A percentile compares a stretch with the other conserved stretches of the same genome.
phyloP scores from a whole-genome alignment of 768 basidiomycete species.

The Mycena pura region DNA sequence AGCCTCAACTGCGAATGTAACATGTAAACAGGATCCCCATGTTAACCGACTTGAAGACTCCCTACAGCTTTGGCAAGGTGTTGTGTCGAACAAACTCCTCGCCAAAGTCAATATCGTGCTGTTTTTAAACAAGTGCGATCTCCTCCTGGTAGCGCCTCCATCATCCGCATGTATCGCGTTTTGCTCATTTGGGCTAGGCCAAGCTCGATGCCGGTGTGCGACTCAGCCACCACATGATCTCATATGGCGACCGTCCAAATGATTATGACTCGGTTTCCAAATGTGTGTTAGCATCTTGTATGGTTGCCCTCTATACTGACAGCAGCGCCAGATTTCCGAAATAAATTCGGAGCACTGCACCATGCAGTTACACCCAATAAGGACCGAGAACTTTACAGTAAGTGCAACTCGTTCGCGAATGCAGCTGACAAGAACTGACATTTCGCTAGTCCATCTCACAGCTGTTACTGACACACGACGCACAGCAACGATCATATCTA shows the following conservation, averaged over 20 bases:
- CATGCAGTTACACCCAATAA: constrained; percentile 72
- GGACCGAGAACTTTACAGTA: constrained; percentile 76
- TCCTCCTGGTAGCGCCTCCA: constrained; percentile 60
- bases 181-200: constrained; percentile 45
- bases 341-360: constrained; percentile 76
- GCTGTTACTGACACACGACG: constrained; percentile 82
- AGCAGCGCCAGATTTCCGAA: constrained; percentile 65
- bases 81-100: constrained; percentile 77
- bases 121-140: constrained; percentile 84
- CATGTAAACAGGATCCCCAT: constrained; percentile 58
- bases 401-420: constrained; percentile 29
- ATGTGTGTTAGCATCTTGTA: constrained; percentile 53
- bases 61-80: constrained; percentile 72
- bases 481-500: constrained; percentile 76
- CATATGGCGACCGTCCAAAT: constrained; percentile 78
- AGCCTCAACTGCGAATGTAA: constrained; percentile 9
- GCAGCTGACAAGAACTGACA: neutral
- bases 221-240: constrained; percentile 70
- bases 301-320: constrained; percentile 14
- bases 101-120: constrained; percentile 78
- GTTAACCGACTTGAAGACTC: constrained; percentile 86
- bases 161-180: neutral
- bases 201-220: constrained; percentile 82
- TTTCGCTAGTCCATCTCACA: constrained; percentile 70
- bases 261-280: constrained; percentile 79